Evolutionary conservation across 176 grass and related monocot species (phyloP), one percentile per base, ranked within the genome.

Genomic region (Echinochloa phyllopogon): DNA sequence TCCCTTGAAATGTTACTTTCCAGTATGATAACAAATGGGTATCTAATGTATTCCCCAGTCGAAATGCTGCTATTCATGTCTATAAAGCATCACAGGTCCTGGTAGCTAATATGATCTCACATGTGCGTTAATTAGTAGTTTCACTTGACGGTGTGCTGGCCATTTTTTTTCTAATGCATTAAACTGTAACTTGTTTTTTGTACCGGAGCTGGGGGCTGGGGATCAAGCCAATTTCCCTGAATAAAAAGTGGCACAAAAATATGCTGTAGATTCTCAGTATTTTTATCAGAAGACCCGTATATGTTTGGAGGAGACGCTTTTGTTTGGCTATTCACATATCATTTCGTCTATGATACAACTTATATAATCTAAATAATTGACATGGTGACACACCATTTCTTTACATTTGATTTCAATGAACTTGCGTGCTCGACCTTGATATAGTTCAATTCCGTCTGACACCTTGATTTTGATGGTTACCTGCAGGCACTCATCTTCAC

Each of bases 401-500:
- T 44, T 67, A 18, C 7, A 42, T 57, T 71, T 51, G 51, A 0
- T 44, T 50, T 18, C 4, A 29, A 23, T 69, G 45, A 25, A 36
- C 27, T 39, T 67, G 5, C 42, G 61, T 12, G 11, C 14, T 78
- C 58, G 39, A 29, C 21, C 6, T 65, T 16, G 40, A 44, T 37
- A 42, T 23, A 18, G 42, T 13, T 36, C 27, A 59, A 12, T 53
- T 29, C 29, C 15, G 14, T 10, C 42, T 62, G 43, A 74, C 33
- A 45, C 37, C 72, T 21, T 51, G 14, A 24, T 12, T 12, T 24
- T 2, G 4, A 6, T 62, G 23, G 10, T 21, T 68, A 16, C 5
- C 1, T 76, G 81, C 81, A 91, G 89, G 81, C 81, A 24, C 64
- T 10, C 52, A 80, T 87, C 60, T 91, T 91, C 75, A 80, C 85